phyloP scores from a whole-genome alignment of 1,284 basidiomycete species.

The Pseudozyma tsukubaensis region DNA sequence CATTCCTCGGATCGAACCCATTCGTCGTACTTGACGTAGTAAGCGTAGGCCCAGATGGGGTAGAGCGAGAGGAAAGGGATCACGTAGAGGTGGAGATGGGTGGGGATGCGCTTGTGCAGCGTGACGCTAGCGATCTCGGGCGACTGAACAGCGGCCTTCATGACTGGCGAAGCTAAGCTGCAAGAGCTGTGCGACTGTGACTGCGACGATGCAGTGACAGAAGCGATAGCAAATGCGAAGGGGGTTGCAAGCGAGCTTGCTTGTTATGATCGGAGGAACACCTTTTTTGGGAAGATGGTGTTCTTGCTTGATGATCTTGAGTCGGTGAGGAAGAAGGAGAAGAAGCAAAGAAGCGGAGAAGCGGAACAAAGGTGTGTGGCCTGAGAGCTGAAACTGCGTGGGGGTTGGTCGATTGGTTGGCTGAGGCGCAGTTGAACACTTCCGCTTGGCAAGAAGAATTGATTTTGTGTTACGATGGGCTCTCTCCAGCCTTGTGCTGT shows the following conservation, averaged over 20 bases:
- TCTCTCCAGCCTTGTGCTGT: no score
- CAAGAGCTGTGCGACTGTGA: constrained; percentile 23
- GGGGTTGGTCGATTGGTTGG: no score
- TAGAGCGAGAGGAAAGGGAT: constrained; percentile 86
- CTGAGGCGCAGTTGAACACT: neutral
- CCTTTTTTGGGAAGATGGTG: constrained; percentile 11
- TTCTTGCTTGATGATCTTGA: constrained; percentile 22
- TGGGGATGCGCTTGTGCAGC: constrained; percentile 82
- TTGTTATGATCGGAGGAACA: constrained; percentile 7
- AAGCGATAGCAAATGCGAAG: constrained; percentile 7
- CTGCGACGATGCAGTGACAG: constrained; percentile 15
- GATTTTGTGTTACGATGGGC: neutral
- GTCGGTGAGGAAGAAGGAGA: constrained; percentile 8
- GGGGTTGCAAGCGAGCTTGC: neutral
- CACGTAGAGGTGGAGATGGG: constrained; percentile 83
- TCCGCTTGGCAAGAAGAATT: neutral
- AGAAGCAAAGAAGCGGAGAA: neutral
- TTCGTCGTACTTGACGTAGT: constrained; percentile 90
- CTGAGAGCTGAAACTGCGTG: neutral
- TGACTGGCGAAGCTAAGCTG: constrained; percentile 26
- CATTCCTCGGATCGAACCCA: constrained; percentile 69
- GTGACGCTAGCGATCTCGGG: constrained; percentile 84
- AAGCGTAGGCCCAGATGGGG: constrained; percentile 88
- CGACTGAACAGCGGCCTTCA: constrained; percentile 76
- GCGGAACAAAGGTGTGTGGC: neutral